These are phyloP conservation scores for Hansenula sp. DNA, from an alignment of 1,139 yeast species.

Conservation along the genomic window DNA sequence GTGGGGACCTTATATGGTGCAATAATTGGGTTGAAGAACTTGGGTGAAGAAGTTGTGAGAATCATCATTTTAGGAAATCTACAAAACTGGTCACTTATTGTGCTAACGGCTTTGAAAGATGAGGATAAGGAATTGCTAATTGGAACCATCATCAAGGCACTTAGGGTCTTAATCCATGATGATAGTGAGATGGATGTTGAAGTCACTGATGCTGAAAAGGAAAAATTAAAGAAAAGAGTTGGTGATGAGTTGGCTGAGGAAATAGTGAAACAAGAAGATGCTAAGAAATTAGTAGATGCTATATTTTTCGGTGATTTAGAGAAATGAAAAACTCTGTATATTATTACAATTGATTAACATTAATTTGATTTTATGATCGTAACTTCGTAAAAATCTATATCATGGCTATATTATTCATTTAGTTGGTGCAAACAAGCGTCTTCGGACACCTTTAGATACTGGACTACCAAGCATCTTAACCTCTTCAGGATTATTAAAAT, in stretches of 20 bases:
- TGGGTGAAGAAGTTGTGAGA: constrained; percentile 87
- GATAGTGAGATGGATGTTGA: too few relatives aligned
- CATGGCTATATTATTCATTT: background rate
- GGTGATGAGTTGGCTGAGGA: constrained; percentile 56
- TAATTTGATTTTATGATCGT: background rate
- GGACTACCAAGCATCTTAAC: constrained; percentile 8
- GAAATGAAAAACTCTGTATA: background rate
- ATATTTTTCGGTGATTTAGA: constrained; percentile 69
- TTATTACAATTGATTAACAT: too few relatives aligned
- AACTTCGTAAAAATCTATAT: background rate
- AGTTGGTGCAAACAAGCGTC: constrained; percentile 29
- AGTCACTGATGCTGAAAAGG: constrained; percentile 29
- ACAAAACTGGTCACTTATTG: constrained; percentile 69
- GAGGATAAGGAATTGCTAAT: constrained; percentile 44
- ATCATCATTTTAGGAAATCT: constrained; percentile 82
- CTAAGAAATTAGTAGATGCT: constrained; percentile 52
- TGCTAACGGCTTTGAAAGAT: constrained; percentile 32
- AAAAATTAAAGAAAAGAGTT: constrained; percentile 49
- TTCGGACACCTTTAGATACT: constrained; percentile 24
- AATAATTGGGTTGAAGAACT: constrained; percentile 71
- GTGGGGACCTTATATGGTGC: constrained; percentile 94
- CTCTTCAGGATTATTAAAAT: constrained; percentile 9
- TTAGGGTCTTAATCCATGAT: constrained; percentile 39
- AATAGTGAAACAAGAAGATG: constrained; percentile 49
- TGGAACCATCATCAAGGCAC: constrained; percentile 49